Percentiles rank a stretch among this genome's conserved stretches.
These are phyloP conservation scores for Zanthoxylum bungeanum DNA, from an alignment of 345 rosid species.

Conservation along the genomic window DNA sequence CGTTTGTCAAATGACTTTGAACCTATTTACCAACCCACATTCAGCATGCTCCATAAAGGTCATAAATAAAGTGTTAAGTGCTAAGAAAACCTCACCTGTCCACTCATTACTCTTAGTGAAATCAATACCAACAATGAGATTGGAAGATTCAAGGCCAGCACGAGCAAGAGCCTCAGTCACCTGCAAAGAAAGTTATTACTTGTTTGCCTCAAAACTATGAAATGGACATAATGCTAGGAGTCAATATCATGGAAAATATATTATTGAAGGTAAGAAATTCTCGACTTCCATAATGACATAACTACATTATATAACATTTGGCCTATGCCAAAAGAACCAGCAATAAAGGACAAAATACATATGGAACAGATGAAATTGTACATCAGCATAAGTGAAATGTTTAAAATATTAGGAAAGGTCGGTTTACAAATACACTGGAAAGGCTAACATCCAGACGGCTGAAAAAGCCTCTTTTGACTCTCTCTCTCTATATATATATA, in stretches of 20 bases:
- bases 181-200: constrained; percentile 30
- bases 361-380: background rate
- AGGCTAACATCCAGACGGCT: no score
- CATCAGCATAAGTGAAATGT: no score
- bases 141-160: constrained; percentile 93
- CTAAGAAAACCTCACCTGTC: constrained; percentile 62
- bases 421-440: no score
- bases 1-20: constrained; percentile 60
- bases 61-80: constrained; percentile 14
- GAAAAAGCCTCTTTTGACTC: no score
- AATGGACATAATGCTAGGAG: background rate
- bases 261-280: background rate
- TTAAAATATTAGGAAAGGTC: no score
- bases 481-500: no score
- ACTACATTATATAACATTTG: background rate
- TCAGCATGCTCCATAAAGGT: constrained; percentile 6
- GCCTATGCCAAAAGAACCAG: no score
- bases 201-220: background rate
- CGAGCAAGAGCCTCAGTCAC: constrained; percentile 83
- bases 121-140: constrained; percentile 97
- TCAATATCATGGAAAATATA: background rate
- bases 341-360: background rate
- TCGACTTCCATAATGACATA: background rate
- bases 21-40: constrained; percentile 41
- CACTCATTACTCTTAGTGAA: constrained; percentile 98